Base-by-base conservation (phyloP, 2,329 filamentous ascomycete genomes). In the Aspergillus sp. region DNA sequence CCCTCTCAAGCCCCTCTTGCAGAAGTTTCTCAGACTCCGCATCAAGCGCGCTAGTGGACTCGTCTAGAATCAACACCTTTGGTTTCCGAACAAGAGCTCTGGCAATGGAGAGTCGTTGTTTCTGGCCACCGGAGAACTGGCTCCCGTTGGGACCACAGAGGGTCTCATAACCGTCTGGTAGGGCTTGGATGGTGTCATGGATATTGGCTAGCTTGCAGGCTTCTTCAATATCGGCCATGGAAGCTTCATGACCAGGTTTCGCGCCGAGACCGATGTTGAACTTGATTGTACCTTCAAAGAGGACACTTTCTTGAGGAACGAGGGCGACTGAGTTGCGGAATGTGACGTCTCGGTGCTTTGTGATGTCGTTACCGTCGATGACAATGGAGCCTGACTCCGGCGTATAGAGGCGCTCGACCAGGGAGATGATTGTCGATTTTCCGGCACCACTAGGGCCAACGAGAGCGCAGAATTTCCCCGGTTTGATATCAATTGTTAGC, bases 361-460 rank as follows among this genome's bases (percentile, higher is more conserved):
- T 73, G 11, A 82, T 75, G 59, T 83, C 78, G 6, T 75, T 60
- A 1, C 80, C 79, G 61, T 86, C 83, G 44, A 87, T 78, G 5
- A 77, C 61, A 34, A 87, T 79, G 0, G 70, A 67, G 0, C 85
- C 85, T 0, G 77, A 75, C 2, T 75, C 72, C 0, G 83, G 79
- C 1, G 67, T 72, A 67, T 86, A 86, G 59, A 87, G 80, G 6
- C 83, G 78, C 66, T 86, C 81, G 3, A 82, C 62, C 33, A 81
- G 66, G 2, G 83, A 80, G 65, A 89, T 80, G 47, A 87, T 84
- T 19, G 86, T 89, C 1, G 84, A 88, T 67, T 89, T 89, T 1
- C 87, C 87, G 1, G 86, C 83, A 2, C 87, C 87, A 0, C 84
- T 87, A 4, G 86, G 84, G 0, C 87, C 86, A 90, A 93, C 86